phyloP scores from a whole-genome alignment of 139 green algal genomes.

The Tetraselmis chui region DNA sequence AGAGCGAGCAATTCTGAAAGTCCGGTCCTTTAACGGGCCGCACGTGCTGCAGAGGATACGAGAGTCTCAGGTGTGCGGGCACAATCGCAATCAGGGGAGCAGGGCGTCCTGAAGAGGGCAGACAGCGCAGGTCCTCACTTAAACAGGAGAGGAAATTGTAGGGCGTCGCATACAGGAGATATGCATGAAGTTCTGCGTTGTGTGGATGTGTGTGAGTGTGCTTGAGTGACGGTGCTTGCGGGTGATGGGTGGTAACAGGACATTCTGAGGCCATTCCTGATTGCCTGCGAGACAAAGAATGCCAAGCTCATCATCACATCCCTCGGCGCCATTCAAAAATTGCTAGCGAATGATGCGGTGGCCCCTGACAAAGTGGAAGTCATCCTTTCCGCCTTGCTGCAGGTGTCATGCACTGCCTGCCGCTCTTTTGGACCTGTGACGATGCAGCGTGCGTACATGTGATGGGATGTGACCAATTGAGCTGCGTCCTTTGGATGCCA shows the following conservation, averaged over 20 bases:
- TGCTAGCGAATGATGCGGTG: constrained; percentile 70
- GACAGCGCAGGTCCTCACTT: no score
- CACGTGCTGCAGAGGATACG: constrained; percentile 30
- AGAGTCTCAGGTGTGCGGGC: constrained; percentile 36
- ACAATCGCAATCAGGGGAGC: no score
- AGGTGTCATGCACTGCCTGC: constrained; percentile 28
- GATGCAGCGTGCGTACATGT: background rate
- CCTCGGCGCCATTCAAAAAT: constrained; percentile 68
- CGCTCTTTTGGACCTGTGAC: background rate
- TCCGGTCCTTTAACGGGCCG: constrained; percentile 31
- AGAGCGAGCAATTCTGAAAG: constrained; percentile 50
- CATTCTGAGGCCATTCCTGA: constrained; percentile 65
- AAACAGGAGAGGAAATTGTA: no score
- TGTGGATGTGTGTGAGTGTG: no score
- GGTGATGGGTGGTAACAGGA: no score
- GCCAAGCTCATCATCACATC: constrained; percentile 50
- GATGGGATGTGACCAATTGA: background rate
- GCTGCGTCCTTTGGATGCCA: background rate
- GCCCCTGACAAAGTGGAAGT: constrained; percentile 33
- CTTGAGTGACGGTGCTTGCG: no score
- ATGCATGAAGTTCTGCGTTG: no score
- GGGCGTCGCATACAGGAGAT: no score
- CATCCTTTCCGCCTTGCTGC: constrained; percentile 48
- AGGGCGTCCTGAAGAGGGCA: no score
- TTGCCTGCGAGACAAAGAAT: constrained; percentile 68